Evolutionary conservation across 139 green algal genomes (phyloP), one percentile per base, ranked within the genome.

Genomic region (Coelastrella sp.): DNA sequence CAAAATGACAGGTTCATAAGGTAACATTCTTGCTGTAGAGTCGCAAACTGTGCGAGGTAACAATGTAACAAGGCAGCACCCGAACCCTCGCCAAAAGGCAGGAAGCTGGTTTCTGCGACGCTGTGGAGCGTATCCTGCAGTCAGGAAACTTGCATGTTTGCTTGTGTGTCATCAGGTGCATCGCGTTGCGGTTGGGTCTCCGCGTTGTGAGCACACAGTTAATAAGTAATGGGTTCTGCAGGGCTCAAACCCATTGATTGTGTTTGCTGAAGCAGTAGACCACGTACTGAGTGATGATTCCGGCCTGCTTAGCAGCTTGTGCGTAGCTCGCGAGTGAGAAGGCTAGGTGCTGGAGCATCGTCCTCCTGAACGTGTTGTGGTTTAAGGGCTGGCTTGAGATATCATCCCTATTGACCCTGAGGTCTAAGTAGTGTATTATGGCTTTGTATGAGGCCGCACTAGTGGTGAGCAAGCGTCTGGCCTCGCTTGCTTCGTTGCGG

Each of bases 381-480:
- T 27, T 32, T 27, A 64, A 64, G 17, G 25, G 15, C 35, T 51
- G 37, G 37, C 19, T n/a, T 11, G 43, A 25, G 68, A 37, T 38
- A 4, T 37, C 68, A 59, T 75, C 25, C 1, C 35, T 51, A 53
- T 15, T 27, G 25, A 4, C 66, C 32, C 17, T 74, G 53, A 19
- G 53, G 21, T 19, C 7, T 21, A 9, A 32, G 7, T 27, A 27
- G 62, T 19, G 40, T 41, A 40, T 69, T 8, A 76, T 76, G 60
- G 62, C 78, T 84, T 34, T 84, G 78, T 84, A 76, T 53, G 78
- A 84, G n/a, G 48, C 78, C 9, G 78, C 78, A 23, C 78, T 84
- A n/a, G 78, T 84, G 78, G 78, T 84, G 27, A 32, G 78, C 73
- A 38, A 69, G 62, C 8, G n/a, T 13, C 40, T 30, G 62, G 27